Evolutionary conservation across 164 flowering plant species (phyloP).

Genomic region (Vitis labrusca): DNA sequence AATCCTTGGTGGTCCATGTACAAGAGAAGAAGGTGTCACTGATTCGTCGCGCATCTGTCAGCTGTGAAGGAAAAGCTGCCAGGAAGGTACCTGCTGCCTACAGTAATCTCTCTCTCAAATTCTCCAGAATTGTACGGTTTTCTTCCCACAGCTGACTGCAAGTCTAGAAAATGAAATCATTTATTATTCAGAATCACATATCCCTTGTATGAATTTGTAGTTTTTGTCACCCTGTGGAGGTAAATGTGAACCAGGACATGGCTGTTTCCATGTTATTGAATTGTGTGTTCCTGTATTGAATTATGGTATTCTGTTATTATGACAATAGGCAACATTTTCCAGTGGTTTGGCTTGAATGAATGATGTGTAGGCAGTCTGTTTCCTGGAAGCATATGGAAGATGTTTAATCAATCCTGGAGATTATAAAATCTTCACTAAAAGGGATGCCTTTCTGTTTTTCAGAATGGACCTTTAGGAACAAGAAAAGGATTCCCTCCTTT

Average conservation of each 20-base stretch:
- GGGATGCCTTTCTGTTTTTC: neutral
- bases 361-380: too few relatives aligned
- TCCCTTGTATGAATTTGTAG: neutral
- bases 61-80: neutral
- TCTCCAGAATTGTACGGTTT: neutral
- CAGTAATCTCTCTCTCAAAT: neutral
- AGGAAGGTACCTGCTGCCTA: neutral
- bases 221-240: too few relatives aligned
- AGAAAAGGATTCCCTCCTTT: constrained; percentile 10
- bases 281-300: too few relatives aligned
- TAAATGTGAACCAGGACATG: too few relatives aligned
- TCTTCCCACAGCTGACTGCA: constrained; percentile 3
- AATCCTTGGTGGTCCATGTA: constrained; percentile 25
- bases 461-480: constrained; percentile 1
- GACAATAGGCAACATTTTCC: too few relatives aligned
- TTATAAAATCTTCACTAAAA: neutral
- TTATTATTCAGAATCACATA: neutral
- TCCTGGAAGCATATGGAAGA: too few relatives aligned
- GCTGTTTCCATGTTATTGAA: too few relatives aligned
- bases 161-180: neutral
- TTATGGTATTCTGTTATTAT: too few relatives aligned
- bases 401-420: too few relatives aligned
- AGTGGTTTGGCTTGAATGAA: too few relatives aligned
- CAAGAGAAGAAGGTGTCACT: constrained; percentile 26
- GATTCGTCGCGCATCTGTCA: constrained; percentile 7